Evolutionary conservation across 805 yeast species (phyloP).

Genomic region (Zygotorulaspora florentina): DNA sequence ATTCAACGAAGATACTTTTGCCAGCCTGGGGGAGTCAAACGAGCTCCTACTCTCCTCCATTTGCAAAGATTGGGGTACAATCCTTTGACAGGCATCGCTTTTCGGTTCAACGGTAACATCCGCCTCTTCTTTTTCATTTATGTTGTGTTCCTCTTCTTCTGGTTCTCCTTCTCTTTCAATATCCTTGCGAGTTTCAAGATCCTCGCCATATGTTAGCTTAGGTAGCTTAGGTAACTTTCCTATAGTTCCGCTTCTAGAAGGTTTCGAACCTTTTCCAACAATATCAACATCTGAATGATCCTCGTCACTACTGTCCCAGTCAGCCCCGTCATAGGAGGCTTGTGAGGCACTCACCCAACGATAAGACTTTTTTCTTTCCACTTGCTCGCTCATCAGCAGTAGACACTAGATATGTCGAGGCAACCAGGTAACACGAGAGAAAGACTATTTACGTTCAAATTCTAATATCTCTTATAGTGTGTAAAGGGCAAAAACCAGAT

Average conservation of each 20-base stretch:
- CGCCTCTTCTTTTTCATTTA: not conserved
- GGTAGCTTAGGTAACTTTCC: constrained; percentile 27
- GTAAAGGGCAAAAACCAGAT: too few relatives aligned
- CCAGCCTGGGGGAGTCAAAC: constrained; percentile 7
- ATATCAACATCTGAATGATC: constrained; percentile 5
- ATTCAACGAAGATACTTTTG: constrained; percentile 1
- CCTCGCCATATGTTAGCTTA: constrained; percentile 19
- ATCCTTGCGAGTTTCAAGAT: not conserved
- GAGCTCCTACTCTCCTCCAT: constrained; percentile 1
- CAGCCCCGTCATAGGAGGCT: constrained; percentile 41
- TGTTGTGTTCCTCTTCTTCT: not conserved
- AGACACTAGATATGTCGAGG: not conserved
- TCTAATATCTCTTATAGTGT: not conserved
- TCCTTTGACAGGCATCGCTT: not conserved
- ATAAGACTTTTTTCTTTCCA: constrained; percentile 38
- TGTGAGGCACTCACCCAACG: constrained; percentile 42
- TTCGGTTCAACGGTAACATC: not conserved
- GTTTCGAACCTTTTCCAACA: not conserved
- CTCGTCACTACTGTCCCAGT: constrained; percentile 36
- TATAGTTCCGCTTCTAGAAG: constrained; percentile 6
- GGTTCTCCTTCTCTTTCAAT: not conserved
- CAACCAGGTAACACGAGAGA: too few relatives aligned
- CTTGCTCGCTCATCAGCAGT: constrained; percentile 23
- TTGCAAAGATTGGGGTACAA: constrained; percentile 4
- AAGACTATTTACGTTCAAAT: not conserved